A percentile compares a stretch with the other conserved stretches of the same genome.
Conservation (phyloP, 306 rosid species). For the Sechiopsis laciniata region DNA sequence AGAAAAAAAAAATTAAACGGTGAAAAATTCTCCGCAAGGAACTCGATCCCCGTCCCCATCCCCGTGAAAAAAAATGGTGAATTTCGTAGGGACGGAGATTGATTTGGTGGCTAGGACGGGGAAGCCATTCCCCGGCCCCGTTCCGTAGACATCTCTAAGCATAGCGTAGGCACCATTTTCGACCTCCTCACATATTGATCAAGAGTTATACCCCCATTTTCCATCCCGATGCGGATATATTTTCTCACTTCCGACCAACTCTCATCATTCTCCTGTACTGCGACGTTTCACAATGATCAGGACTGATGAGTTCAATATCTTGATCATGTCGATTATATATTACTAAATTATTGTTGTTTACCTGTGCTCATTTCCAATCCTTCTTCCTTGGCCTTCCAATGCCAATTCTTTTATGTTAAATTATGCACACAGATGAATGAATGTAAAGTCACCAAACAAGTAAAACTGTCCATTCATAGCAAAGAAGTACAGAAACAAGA, state of each 20-base stretch:
- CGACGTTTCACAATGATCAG: background rate
- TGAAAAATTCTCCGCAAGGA: no score
- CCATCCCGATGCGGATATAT: no score
- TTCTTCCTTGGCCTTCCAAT: background rate
- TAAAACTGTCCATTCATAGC: background rate
- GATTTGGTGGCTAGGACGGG: no score
- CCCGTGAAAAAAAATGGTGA: no score
- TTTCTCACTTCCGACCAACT: constrained; percentile 3
- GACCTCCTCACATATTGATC: background rate
- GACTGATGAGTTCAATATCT: background rate
- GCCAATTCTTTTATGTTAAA: background rate
- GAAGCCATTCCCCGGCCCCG: no score
- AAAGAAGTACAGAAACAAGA: background rate
- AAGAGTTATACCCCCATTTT: background rate
- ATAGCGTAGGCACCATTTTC: background rate
- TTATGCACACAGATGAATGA: background rate
- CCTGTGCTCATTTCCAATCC: background rate
- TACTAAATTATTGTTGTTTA: background rate
- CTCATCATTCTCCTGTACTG: background rate
- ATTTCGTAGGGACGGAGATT: no score
- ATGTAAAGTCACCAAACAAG: background rate
- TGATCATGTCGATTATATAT: background rate
- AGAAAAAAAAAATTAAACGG: no score
- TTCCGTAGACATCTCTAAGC: no score
- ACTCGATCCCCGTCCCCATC: no score